Evolutionary conservation across 768 basidiomycete species (phyloP).

Genomic region (Lentinula boryana): DNA sequence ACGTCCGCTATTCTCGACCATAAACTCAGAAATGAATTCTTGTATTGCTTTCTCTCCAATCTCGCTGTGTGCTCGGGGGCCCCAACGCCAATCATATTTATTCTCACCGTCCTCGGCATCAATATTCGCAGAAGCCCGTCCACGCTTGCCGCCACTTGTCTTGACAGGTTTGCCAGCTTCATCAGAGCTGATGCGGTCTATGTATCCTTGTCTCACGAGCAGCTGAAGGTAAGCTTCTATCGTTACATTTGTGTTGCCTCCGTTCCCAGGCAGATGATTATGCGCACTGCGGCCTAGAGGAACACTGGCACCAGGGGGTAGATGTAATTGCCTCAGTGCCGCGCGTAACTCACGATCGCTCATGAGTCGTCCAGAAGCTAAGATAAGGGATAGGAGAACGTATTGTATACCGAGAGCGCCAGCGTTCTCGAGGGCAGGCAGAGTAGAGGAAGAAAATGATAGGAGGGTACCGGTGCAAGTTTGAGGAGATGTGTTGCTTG

Average conservation of each 20-base stretch:
- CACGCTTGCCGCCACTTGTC: constrained; percentile 42
- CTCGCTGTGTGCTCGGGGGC: constrained; percentile 71
- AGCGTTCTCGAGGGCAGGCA: constrained; percentile 49
- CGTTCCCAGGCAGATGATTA: not conserved
- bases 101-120: constrained; percentile 29
- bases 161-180: constrained; percentile 33
- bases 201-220: constrained; percentile 67
- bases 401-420: constrained; percentile 70
- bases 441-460: constrained; percentile 48
- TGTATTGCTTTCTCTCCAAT: constrained; percentile 75
- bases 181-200: constrained; percentile 60
- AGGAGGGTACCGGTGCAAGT: constrained; percentile 63
- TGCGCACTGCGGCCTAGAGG: constrained; percentile 37
- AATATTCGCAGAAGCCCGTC: constrained; percentile 30
- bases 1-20: constrained; percentile 40
- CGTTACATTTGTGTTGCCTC: constrained; percentile 23
- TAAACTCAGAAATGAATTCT: constrained; percentile 75
- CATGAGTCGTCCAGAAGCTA: constrained; percentile 74
- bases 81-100: constrained; percentile 82
- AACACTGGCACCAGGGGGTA: constrained; percentile 44
- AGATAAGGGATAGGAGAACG: constrained; percentile 74
- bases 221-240: constrained; percentile 62
- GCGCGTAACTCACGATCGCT: constrained; percentile 74
- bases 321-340: constrained; percentile 63
- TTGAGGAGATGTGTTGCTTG: constrained; percentile 10